Evolutionary conservation across 371 early-diverging fungal genomes (phyloP).

Genomic region (Mucor indicus): DNA sequence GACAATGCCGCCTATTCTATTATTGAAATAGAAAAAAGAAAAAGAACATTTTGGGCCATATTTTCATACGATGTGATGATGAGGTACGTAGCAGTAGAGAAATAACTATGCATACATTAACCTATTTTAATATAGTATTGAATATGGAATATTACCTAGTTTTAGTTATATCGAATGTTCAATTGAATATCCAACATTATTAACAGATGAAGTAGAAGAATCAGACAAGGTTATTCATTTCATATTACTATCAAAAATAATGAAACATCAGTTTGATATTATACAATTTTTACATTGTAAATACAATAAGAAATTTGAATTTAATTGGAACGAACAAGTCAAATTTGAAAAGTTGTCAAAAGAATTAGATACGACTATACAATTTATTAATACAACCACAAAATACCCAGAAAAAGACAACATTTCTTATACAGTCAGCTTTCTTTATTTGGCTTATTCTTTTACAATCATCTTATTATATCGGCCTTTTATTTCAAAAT

Average conservation of each 20-base stretch:
- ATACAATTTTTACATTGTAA: constrained; percentile 10
- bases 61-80: constrained; percentile 35
- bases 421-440: constrained; percentile 22
- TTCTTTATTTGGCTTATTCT: constrained; percentile 16
- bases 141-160: constrained; percentile 18
- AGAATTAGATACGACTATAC: constrained; percentile 4
- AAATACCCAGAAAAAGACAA: constrained; percentile 6
- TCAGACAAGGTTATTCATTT: constrained; percentile 22
- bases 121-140: constrained; percentile 13
- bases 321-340: constrained; percentile 4
- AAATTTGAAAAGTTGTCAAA: not conserved
- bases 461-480: constrained; percentile 22
- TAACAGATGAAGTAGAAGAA: constrained; percentile 14
- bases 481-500: constrained; percentile 8
- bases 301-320: not conserved
- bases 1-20: not conserved
- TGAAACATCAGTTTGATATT: constrained; percentile 16
- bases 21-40: constrained; percentile 20
- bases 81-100: constrained; percentile 13
- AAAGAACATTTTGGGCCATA: constrained; percentile 28
- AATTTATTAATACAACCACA: constrained; percentile 5
- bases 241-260: constrained; percentile 12
- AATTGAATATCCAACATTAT: constrained; percentile 14
- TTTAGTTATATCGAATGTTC: constrained; percentile 4
- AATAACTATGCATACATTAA: not conserved